Evolutionary conservation across 768 basidiomycete species (phyloP).

Genomic region (Suillus discolor): DNA sequence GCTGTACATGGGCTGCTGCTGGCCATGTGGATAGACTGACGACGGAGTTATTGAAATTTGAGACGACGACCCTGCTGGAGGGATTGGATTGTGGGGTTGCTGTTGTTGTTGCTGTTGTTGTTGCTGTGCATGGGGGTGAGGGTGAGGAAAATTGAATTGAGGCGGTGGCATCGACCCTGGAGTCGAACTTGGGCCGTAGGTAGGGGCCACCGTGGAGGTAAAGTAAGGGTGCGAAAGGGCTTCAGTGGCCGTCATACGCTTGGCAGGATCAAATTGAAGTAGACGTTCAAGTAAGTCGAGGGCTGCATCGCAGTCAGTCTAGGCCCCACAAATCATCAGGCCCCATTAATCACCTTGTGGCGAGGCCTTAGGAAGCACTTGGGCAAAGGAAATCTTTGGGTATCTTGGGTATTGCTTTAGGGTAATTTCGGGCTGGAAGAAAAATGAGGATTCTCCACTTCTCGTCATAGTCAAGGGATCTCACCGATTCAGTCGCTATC

Average conservation of each 20-base stretch:
- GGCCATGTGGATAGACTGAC: slow-evolving; percentile 30
- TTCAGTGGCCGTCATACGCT: slow-evolving; percentile 88
- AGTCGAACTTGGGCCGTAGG: slow-evolving; percentile 36
- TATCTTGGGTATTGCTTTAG: slow-evolving; percentile 87
- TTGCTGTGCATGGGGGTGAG: slow-evolving; percentile 51
- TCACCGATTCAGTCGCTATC: slow-evolving; percentile 86
- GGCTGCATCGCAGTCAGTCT: slow-evolving; percentile 42
- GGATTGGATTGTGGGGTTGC: slow-evolving; percentile 39
- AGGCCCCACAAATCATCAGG: slow-evolving; percentile 6
- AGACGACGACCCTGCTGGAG: slow-evolving; percentile 28
- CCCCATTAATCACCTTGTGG: slow-evolving; percentile 60
- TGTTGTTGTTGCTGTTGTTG: slow-evolving; percentile 51
- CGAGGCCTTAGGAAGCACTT: slow-evolving; percentile 84
- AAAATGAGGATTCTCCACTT: slow-evolving; percentile 14
- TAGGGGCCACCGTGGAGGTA: slow-evolving; percentile 47
- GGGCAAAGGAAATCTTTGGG: slow-evolving; percentile 78
- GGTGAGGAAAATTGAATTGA: slow-evolving; percentile 68
- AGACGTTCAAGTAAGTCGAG: slow-evolving; percentile 93
- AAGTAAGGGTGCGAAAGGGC: slow-evolving; percentile 95
- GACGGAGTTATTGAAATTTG: background rate
- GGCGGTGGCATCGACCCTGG: slow-evolving; percentile 69
- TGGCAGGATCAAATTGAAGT: slow-evolving; percentile 93
- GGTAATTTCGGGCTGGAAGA: slow-evolving; percentile 72
- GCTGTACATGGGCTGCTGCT: slow-evolving; percentile 35
- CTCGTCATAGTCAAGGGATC: slow-evolving; percentile 25